Evolutionary conservation across 768 basidiomycete species (phyloP).

Genomic region (Symmetrospora coprosmae): DNA sequence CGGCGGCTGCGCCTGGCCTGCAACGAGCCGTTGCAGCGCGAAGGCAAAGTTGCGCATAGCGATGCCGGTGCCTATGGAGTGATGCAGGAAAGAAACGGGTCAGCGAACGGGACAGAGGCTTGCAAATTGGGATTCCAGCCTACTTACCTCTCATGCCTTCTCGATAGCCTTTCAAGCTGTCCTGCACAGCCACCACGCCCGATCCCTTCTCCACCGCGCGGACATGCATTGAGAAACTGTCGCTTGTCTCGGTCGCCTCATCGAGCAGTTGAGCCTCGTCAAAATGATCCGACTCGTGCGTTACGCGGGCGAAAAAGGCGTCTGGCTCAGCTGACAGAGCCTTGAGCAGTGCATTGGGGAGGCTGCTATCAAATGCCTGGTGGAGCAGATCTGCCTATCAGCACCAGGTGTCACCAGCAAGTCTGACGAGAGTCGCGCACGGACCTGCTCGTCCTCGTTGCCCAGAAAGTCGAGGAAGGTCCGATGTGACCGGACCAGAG

Average conservation of each 20-base stretch:
- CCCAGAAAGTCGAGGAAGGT: constrained; percentile 64
- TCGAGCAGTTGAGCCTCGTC: neutral
- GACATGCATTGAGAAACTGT: constrained; percentile 6
- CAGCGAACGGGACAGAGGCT: no score
- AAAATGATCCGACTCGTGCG: constrained; percentile 2
- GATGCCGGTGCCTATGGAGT: neutral
- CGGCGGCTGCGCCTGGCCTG: constrained; percentile 1
- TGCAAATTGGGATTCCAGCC: no score
- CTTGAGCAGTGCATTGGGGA: neutral
- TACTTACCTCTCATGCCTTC: constrained; percentile 1
- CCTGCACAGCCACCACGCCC: neutral
- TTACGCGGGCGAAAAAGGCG: constrained; percentile 4
- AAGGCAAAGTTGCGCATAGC: neutral
- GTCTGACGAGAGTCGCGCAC: constrained; percentile 30
- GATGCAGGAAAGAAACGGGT: neutral
- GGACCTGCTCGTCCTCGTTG: constrained; percentile 58
- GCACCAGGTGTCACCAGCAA: neutral
- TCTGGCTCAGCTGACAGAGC: no score
- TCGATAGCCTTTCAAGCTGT: neutral
- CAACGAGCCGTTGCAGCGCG: neutral
- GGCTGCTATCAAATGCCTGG: neutral
- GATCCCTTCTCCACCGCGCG: constrained; percentile 14
- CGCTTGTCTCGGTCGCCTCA: neutral
- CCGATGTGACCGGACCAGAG: constrained; percentile 62
- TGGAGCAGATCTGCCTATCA: neutral